Base-by-base conservation (phyloP, 805 yeast genomes). In the Wickerhamomyces canadensis region DNA sequence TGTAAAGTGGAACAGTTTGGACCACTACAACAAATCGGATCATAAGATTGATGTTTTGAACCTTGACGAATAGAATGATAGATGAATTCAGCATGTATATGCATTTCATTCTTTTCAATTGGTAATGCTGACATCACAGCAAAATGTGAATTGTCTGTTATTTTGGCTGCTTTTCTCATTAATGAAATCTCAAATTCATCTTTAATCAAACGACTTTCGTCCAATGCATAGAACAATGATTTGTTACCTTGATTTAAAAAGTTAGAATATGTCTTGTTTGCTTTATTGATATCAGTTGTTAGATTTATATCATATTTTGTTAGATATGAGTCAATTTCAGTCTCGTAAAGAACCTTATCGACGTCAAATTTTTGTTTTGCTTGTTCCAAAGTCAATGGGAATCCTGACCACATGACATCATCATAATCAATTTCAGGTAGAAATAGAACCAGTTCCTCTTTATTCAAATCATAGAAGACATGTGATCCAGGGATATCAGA, bases 31-130 rank as follows among this genome's bases (percentile, higher is more conserved):
- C 98, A 91, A 39, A 91, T 88, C 15, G 98, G 97, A 55, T 91
- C 97, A 55, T 91, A 91, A 13, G 95, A 80, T 60, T 80, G 86
- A 51, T 75, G 64, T 61, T 88, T 89, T 9, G 96, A 82, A 9
- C 98, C 98, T 61, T 91, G 96, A 51, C 98, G 79, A 42, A 87
- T 72, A 3, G 96, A 84, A 60, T 91, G 98, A 59, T 91, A 91
- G 34, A 84, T 73, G 58, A 93, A 91, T 58, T 93, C 98, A 2
- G 98, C 98, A 54, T 93, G 96, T 31, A 91, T 77, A 58, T 91
- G 98, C 6, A 88, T 78, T 62, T 91, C 98, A 44, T 83, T 84
- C 9, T 70, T 66, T 61, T 88, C 95, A 41, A 88, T 85, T 9
- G 96, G 95, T 23, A 84, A 56, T 1, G 96, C 95, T 22, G 88